Evolutionary conservation across 805 yeast species (phyloP).

Genomic region (Saturnispora galanensis): DNA sequence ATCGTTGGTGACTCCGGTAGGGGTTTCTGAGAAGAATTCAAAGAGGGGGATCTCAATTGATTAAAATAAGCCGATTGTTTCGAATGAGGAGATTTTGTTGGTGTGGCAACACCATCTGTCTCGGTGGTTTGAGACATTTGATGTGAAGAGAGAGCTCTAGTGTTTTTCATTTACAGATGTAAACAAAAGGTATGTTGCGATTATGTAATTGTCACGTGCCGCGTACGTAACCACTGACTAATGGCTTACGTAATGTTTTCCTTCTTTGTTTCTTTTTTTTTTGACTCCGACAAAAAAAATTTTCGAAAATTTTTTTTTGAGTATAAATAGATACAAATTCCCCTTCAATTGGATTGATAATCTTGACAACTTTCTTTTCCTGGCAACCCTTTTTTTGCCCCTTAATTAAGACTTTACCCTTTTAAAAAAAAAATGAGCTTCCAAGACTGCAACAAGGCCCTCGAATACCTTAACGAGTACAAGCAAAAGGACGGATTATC

Average conservation of each 20-base stretch:
- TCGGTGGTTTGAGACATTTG: too few species aligned
- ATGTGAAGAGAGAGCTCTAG: too few species aligned
- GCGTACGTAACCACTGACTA: too few species aligned
- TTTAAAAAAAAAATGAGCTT: constrained; percentile 9
- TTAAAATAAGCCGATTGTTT: neutral
- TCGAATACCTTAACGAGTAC: constrained; percentile 58
- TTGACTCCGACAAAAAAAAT: neutral
- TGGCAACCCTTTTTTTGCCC: constrained; percentile 21
- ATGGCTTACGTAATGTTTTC: too few species aligned
- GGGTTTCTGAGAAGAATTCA: neutral
- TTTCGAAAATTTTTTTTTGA: constrained; percentile 1
- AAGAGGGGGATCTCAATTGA: neutral
- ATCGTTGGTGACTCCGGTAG: neutral
- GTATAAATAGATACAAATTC: constrained; percentile 5
- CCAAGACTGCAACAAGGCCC: constrained; percentile 48
- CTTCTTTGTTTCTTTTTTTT: neutral
- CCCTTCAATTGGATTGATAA: neutral
- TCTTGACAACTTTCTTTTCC: constrained; percentile 11
- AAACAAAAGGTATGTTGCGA: too few species aligned
- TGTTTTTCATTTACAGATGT: too few species aligned
- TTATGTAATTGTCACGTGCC: too few species aligned
- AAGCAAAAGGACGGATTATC: constrained; percentile 75
- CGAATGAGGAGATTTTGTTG: neutral
- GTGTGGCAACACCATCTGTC: neutral
- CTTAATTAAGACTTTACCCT: constrained; percentile 1